A percentile compares a stretch with the other conserved stretches of the same genome.
phyloP scores from a whole-genome alignment of 768 basidiomycete species.

The Suillus sp. region DNA sequence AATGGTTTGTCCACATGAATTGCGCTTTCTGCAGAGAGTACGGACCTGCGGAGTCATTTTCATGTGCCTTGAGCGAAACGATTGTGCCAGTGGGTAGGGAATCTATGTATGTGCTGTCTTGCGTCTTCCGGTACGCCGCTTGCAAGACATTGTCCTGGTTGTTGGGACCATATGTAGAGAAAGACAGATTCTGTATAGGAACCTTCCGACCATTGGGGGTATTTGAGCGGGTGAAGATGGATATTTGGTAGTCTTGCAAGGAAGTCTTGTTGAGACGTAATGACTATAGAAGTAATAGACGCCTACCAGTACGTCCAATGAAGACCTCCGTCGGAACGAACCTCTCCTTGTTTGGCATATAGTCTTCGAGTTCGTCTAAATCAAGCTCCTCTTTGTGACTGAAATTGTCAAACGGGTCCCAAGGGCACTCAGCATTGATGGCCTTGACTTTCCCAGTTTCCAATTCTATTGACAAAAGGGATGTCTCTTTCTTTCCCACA shows the following conservation, averaged over 20 bases:
- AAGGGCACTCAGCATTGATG: slow-evolving; percentile 76
- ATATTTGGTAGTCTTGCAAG: slow-evolving; percentile 80
- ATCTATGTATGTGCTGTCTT: slow-evolving; percentile 82
- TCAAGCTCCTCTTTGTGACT: slow-evolving; percentile 46
- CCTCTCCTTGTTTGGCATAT: slow-evolving; percentile 36
- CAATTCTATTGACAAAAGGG: slow-evolving; percentile 70
- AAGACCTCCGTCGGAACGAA: slow-evolving; percentile 48
- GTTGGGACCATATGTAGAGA: slow-evolving; percentile 92
- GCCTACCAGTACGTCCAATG: slow-evolving; percentile 67
- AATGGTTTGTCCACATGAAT: slow-evolving; percentile 60
- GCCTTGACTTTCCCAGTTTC: slow-evolving; percentile 82
- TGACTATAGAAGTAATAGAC: neutral
- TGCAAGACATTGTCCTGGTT: slow-evolving; percentile 80
- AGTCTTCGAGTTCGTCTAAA: slow-evolving; percentile 62
- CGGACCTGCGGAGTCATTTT: slow-evolving; percentile 28
- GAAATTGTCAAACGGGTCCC: slow-evolving; percentile 66
- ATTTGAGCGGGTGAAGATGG: slow-evolving; percentile 67
- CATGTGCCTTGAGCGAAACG: slow-evolving; percentile 63
- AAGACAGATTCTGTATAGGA: slow-evolving; percentile 79
- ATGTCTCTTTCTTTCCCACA: slow-evolving; percentile 90
- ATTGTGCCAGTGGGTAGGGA: slow-evolving; percentile 78
- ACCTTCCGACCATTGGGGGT: slow-evolving; percentile 37
- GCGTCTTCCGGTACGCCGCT: slow-evolving; percentile 69
- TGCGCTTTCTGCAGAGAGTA: slow-evolving; percentile 37
- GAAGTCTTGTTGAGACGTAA: neutral